These are phyloP conservation scores for Penicillium robsamsonii DNA, from an alignment of 495 filamentous ascomycete species.

Conservation along the genomic window DNA sequence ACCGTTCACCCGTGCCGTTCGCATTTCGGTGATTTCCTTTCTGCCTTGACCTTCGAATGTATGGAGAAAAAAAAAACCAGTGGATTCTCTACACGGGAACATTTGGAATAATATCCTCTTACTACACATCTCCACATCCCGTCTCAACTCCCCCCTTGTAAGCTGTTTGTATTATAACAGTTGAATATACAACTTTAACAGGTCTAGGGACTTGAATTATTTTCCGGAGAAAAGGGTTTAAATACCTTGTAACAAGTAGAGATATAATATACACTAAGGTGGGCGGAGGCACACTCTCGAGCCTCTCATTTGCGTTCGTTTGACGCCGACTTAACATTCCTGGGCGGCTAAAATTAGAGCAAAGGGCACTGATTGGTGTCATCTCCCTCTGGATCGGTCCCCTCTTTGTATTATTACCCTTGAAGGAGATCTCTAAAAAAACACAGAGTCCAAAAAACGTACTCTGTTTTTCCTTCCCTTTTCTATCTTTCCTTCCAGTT, in stretches of 20 bases:
- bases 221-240: too few species aligned
- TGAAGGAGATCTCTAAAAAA: conserved; percentile 30
- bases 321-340: conserved; percentile 39
- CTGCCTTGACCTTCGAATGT: too few species aligned
- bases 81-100: too few species aligned
- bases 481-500: conserved; percentile 27
- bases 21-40: background rate
- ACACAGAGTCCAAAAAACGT: conserved; percentile 26
- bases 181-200: too few species aligned
- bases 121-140: too few species aligned
- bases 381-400: background rate
- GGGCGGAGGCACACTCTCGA: conserved; percentile 9
- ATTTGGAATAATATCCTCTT: too few species aligned
- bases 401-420: conserved; percentile 11
- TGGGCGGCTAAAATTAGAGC: conserved; percentile 49
- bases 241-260: too few species aligned
- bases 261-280: conserved; percentile 5
- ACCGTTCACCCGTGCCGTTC: conserved; percentile 23
- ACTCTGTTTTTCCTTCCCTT: conserved; percentile 17
- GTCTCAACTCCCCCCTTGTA: too few species aligned
- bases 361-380: conserved; percentile 20
- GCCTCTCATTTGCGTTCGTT: conserved; percentile 38
- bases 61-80: too few species aligned
- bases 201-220: too few species aligned
- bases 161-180: too few species aligned